Base-by-base conservation (phyloP, 257 asterid species). In the Buddleja alternifolia region DNA sequence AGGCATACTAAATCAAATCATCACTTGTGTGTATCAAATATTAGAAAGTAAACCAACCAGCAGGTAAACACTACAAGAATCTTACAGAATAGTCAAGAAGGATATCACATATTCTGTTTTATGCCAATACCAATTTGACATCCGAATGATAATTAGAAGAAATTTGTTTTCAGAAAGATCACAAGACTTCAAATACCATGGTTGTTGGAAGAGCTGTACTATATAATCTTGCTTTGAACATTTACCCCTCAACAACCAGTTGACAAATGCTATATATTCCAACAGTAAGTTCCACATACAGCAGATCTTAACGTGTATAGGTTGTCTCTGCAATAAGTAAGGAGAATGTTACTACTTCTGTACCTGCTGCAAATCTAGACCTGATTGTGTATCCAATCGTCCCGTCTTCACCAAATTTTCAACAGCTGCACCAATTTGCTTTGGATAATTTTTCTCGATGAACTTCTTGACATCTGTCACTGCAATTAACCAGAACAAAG, bases 291-390 rank as follows among this genome's bases (percentile, higher is more conserved):
- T 50, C 51, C 71, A 52, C 39, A 36, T 37, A n/a, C n/a, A n/a
- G n/a, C n/a, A n/a, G n/a, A n/a, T n/a, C n/a, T 47, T 8, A 17
- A 64, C 1, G 15, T 8, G 37, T n/a, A 25, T 68, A 47, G 46
- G 40, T 50, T 20, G 55, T 16, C n/a, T 16, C 60, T 6, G 41
- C 46, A 61, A 75, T 24, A 44, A 19, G 71, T 63, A 64, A 51
- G 65, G 61, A 37, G 47, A 68, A 66, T 55, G 52, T 3, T 24
- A 44, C 41, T 56, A 29, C 23, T 42, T 48, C 16, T 39, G 70
- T 93, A 94, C 99, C 99, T 94, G 97, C 77, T 84, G 96, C 80
- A 94, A 78, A 82, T 94, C 99, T 60, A 94, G 72, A 61, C 96
- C 93, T 36, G 96, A 73, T 66, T 83, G 84, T 60, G 99, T 87